Base-by-base conservation (phyloP, 2,329 filamentous ascomycete species). In the Fusarium anthophilum region DNA sequence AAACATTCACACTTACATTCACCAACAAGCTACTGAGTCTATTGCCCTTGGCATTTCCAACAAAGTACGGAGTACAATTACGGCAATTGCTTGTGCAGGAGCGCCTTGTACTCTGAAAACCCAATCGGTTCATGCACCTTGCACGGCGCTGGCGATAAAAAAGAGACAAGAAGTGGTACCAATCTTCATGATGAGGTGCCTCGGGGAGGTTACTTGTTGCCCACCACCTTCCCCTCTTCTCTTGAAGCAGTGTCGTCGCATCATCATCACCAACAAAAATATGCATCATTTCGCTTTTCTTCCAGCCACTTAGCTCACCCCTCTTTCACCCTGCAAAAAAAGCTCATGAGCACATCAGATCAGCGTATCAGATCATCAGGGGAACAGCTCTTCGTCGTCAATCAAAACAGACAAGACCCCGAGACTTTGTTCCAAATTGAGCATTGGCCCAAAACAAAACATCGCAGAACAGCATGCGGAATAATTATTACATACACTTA, bases 261-360 rank as follows among this genome's bases (percentile, higher is more conserved):
- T 48, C 59, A 73, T 70, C 59, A 73, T 73, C 66, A 63, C 45
- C 50, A 73, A 45, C 70, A 60, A 38, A 26, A 61, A 45, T 39
- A 35, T 53, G 55, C 59, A 57, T 63, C 56, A 59, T 38, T 54
- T 38, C 41, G 35, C 43, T 47, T 44, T 30, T 48, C 24, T 65
- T 32, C 35, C 61, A 57, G 70, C 70, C 66, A 73, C 71, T 61
- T 55, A 64, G 43, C 44, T 43, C 41, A 74, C 67, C 56, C 70
- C 57, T 63, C 60, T 61, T 50, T 37, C 57, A 38, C 32, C 14
- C 35, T 66, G 45, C 35, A 28, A n/a, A 51, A 51, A 45, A 37
- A 53, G 47, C 38, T 66, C 18, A 43, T 39, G 30, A 47, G 35
- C 45, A 61, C 48, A 64, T 59, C 60, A 64, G 64, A 54, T 58